These are phyloP conservation scores for Yarrowia sp. DNA, from an alignment of 805 yeast genomes.

Conservation along the genomic window DNA sequence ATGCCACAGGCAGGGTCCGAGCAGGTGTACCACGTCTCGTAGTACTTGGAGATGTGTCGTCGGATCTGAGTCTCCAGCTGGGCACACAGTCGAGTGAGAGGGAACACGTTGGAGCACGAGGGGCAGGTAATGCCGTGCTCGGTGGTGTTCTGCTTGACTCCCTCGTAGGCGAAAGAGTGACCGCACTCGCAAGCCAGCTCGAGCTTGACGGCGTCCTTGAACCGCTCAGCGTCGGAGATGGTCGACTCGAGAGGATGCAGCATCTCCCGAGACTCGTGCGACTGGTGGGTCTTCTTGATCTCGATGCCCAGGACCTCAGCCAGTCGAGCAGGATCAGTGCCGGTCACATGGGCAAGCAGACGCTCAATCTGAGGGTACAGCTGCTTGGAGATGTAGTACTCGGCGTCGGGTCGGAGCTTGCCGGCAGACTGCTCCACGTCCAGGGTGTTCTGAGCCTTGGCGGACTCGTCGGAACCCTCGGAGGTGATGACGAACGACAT, in stretches of 20 bases:
- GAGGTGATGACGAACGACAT: conserved; percentile 79
- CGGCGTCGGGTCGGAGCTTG: conserved; percentile 65
- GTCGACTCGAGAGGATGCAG: conserved; percentile 78
- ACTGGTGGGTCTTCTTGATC: conserved; percentile 47
- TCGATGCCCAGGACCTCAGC: conserved; percentile 80
- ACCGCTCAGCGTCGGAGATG: conserved; percentile 77
- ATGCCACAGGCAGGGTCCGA: conserved; percentile 81
- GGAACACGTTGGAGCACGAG: conserved; percentile 53
- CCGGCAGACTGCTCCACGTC: conserved; percentile 55
- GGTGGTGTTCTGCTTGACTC: conserved; percentile 58
- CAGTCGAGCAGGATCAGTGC: conserved; percentile 74
- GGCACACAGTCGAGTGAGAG: conserved; percentile 55
- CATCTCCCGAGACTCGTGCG: conserved; percentile 26
- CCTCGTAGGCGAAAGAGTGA: conserved; percentile 63
- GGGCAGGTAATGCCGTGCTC: conserved; percentile 72
- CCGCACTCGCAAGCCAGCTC: conserved; percentile 62
- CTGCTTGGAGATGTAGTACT: conserved; percentile 82
- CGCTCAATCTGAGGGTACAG: conserved; percentile 88
- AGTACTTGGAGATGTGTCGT: conserved; percentile 67
- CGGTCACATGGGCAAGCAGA: conserved; percentile 78
- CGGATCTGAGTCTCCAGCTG: conserved; percentile 78
- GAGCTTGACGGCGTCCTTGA: conserved; percentile 59
- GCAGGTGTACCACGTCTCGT: conserved; percentile 83
- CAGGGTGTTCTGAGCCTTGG: conserved; percentile 65
- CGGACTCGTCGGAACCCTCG: conserved; percentile 40